Evolutionary conservation across 306 rosid species (phyloP).

Genomic region (Gastrolobium bilobum): DNA sequence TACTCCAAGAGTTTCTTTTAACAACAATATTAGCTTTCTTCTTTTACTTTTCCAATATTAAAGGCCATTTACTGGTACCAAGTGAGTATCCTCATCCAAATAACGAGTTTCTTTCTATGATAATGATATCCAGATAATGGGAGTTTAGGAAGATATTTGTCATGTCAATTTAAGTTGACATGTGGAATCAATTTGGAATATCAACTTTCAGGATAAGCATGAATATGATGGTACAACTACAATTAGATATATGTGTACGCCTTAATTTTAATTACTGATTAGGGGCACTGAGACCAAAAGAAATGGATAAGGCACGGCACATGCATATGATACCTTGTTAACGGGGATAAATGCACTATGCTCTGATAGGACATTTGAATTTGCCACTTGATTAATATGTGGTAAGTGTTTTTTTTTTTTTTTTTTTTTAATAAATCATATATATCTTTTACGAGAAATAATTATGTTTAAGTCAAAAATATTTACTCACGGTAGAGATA

Average conservation of each 20-base stretch:
- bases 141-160: background rate
- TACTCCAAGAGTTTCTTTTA: background rate
- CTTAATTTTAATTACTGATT: background rate
- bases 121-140: background rate
- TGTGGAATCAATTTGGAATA: conserved; percentile 6
- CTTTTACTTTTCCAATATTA: too few species aligned
- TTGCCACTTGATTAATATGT: conserved; percentile 37
- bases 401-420: conserved; percentile 18
- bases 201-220: conserved; percentile 25
- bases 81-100: too few species aligned
- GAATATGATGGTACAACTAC: conserved; percentile 19
- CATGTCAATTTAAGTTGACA: background rate
- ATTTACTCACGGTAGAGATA: too few species aligned
- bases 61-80: too few species aligned
- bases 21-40: too few species aligned
- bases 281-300: conserved; percentile 15
- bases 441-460: too few species aligned
- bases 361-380: conserved; percentile 36
- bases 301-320: conserved; percentile 42
- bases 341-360: background rate
- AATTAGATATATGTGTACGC: conserved; percentile 27
- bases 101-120: background rate
- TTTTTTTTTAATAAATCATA: too few species aligned
- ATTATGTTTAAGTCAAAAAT: too few species aligned
- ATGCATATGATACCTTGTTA: conserved; percentile 19